A percentile compares a stretch with the other conserved stretches of the same genome.
These are phyloP conservation scores for Solanum chilense DNA, from an alignment of 257 asterid species.

Conservation along the genomic window DNA sequence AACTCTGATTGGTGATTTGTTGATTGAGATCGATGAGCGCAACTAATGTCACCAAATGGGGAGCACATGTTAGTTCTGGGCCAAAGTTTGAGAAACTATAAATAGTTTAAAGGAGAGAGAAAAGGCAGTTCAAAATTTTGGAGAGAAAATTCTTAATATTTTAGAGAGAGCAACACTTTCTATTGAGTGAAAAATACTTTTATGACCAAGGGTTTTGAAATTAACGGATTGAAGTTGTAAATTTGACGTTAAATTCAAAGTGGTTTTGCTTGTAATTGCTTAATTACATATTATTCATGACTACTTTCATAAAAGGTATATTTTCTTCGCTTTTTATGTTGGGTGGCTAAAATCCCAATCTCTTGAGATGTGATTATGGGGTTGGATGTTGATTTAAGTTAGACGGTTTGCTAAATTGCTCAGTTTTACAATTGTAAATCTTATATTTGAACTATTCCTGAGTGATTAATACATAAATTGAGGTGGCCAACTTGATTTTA, in stretches of 20 bases:
- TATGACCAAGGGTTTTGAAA: no score
- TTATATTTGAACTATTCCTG: no score
- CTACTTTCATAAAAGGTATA: no score
- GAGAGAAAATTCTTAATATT: not conserved
- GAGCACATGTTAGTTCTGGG: not conserved
- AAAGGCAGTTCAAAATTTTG: no score
- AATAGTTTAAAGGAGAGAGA: not conserved
- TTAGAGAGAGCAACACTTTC: not conserved
- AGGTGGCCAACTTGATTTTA: no score
- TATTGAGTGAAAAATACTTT: not conserved
- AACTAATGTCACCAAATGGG: not conserved
- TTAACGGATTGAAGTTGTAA: no score
- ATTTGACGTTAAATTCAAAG: no score
- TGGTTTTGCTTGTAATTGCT: not conserved
- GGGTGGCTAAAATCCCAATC: not conserved
- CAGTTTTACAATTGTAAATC: no score
- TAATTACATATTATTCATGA: not conserved
- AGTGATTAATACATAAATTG: no score
- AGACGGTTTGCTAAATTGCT: no score
- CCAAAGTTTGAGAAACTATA: not conserved
- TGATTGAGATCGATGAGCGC: not conserved
- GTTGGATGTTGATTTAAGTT: no score
- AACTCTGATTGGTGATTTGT: not conserved
- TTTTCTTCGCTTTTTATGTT: not conserved
- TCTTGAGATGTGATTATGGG: not conserved